Evolutionary conservation across 2,329 filamentous ascomycete species (phyloP), one percentile per base, ranked within the genome.

Genomic region (Emydomyces testavorans): DNA sequence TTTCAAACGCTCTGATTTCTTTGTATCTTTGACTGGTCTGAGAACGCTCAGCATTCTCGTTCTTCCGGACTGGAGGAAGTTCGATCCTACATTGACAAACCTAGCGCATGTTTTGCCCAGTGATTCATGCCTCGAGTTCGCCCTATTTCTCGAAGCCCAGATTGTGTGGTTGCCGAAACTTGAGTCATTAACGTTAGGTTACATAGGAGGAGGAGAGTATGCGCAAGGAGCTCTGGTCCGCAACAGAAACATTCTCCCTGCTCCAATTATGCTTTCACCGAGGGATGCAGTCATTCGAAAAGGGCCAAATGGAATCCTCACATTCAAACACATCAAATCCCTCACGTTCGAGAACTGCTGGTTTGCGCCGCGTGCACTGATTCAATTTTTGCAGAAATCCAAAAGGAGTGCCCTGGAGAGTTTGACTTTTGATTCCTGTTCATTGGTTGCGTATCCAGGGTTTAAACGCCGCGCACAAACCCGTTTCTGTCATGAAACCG

Each of bases 311-410:
- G 26, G 64, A 23, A 50, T 79, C 4, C 58, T 80, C n/a, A 60
- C 61, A 1, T 70, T 86, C 37, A 76, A 75, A 2, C 62, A 76
- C 55, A 61, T 85, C 20, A 68, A 76, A 51, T 67, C 77, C 42
- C 61, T 86, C 2, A 79, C 74, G 0, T 65, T 85, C 6, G 77
- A 77, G 54, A 85, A 85, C 56, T 84, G 81, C 63, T 85, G 81
- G 80, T 66, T 78, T 10, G 74, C 74, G 2, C 80, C 82, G 0
- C 67, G 73, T 34, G 68, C 78, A 1, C 67, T 85, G 26, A 57
- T 72, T 26, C 65, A 70, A 8, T 69, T 80, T 44, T 64, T 80
- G 50, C 64, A 65, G 2, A 59, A 62, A 3, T 74, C 80, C 60
- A 67, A 71, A 16, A 58, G 64, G 4, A 59, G 63, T 6, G 67